Percentiles rank a stretch among this genome's conserved stretches.
Conservation (phyloP, 176 grass and related monocot genomes). For the Paspalum vaginatum region DNA sequence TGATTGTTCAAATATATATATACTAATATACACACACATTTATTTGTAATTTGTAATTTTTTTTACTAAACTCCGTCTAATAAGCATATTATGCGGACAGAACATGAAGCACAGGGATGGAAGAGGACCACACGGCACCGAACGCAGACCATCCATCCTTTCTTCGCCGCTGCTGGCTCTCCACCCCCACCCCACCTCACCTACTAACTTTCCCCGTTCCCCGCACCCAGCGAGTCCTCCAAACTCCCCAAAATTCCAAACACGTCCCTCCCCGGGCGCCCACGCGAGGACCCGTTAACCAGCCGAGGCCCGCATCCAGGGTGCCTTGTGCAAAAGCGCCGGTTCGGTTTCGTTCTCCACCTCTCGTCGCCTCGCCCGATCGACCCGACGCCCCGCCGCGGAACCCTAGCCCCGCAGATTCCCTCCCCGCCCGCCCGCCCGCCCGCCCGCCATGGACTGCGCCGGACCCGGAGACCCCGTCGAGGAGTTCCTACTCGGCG, state of each 20-base stretch:
- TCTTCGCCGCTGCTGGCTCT: too few relatives aligned
- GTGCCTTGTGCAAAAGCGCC: constrained; percentile 28
- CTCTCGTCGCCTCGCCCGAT: constrained; percentile 13
- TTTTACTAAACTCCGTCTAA: too few relatives aligned
- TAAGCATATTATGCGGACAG: too few relatives aligned
- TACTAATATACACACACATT: too few relatives aligned
- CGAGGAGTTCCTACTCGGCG: constrained; percentile 41
- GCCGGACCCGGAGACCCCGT: constrained; percentile 12
- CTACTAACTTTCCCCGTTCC: neutral
- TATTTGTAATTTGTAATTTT: too few relatives aligned
- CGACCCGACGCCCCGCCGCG: too few relatives aligned
- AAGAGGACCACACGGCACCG: neutral
- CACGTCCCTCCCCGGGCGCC: neutral
- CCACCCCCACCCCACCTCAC: neutral
- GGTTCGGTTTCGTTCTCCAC: constrained; percentile 25
- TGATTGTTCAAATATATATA: too few relatives aligned
- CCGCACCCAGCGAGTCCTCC: neutral
- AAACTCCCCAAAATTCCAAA: neutral
- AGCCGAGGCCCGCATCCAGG: neutral
- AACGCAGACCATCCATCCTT: neutral
- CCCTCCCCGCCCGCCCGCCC: neutral
- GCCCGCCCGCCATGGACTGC: constrained; percentile 25
- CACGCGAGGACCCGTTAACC: neutral
- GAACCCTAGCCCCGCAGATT: constrained; percentile 35
- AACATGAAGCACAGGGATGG: neutral